A percentile compares a stretch with the other conserved stretches of the same genome.
phyloP scores from a whole-genome alignment of 129 eudicot genomes.

The Ambrosia trifida region DNA sequence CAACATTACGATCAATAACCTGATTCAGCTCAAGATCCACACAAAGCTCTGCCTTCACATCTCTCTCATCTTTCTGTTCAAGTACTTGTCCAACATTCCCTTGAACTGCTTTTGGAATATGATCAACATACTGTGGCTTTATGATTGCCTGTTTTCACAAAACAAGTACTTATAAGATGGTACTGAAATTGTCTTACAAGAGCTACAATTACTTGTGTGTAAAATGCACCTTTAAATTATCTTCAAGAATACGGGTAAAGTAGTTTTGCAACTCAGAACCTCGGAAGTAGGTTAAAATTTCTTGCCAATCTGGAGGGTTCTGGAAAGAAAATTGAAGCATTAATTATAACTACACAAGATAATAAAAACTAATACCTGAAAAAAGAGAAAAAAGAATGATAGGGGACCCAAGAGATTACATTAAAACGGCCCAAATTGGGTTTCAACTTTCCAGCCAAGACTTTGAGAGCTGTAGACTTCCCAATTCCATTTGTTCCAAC shows the following conservation, averaged over 20 bases:
- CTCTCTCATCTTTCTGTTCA: conserved; percentile 88
- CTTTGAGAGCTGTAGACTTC: conserved; percentile 80
- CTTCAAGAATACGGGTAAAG: conserved; percentile 93
- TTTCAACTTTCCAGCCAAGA: conserved; percentile 79
- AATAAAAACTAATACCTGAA: neutral
- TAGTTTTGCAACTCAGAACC: conserved; percentile 98
- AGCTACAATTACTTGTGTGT: neutral
- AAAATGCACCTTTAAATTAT: conserved; percentile 71
- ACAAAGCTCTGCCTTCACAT: conserved; percentile 63
- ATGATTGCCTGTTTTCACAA: conserved; percentile 64
- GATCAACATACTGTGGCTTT: conserved; percentile 96
- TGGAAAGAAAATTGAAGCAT: conserved; percentile 35
- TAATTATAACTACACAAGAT: neutral
- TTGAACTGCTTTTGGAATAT: conserved; percentile 98
- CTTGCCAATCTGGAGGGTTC: conserved; percentile 99
- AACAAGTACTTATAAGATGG: conserved; percentile 2
- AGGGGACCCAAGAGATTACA: conserved; percentile 36
- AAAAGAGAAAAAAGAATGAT: neutral
- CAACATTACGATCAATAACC: conserved; percentile 94
- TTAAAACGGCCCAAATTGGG: conserved; percentile 85
- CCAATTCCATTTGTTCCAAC: conserved; percentile 94
- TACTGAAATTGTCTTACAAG: neutral
- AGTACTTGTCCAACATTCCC: conserved; percentile 96
- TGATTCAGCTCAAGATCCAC: conserved; percentile 82
- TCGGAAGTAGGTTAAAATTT: conserved; percentile 83